These are phyloP conservation scores for Caloboletus inedulis DNA, from an alignment of 1,284 basidiomycete species.

Conservation along the genomic window DNA sequence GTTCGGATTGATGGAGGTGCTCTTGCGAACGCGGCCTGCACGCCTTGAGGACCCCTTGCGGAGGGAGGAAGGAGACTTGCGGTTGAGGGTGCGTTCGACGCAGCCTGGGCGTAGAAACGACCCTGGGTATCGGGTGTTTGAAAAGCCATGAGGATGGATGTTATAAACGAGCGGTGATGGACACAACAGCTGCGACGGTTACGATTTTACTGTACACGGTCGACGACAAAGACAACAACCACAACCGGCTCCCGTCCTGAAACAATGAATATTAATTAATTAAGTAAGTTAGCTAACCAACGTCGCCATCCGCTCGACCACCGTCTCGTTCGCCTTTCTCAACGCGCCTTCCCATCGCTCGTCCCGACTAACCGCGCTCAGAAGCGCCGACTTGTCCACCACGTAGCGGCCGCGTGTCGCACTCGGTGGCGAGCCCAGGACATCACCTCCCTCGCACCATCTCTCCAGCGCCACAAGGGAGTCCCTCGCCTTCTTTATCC, in stretches of 20 bases:
- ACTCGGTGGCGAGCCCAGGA: conserved; percentile 24
- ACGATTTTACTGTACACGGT: conserved; percentile 10
- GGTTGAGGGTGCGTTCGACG: conserved; percentile 47
- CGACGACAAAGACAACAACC: conserved; percentile 1
- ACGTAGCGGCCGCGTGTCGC: conserved; percentile 40
- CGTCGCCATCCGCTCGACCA: conserved; percentile 51
- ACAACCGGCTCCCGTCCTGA: neutral
- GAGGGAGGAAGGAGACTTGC: conserved; percentile 49
- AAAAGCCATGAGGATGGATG: conserved; percentile 21
- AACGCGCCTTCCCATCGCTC: conserved; percentile 26
- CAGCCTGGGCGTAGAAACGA: conserved; percentile 33
- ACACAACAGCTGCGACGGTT: neutral
- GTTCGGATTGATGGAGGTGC: conserved; percentile 41
- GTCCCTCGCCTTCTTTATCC: conserved; percentile 49
- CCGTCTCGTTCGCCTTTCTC: conserved; percentile 43
- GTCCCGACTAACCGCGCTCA: conserved; percentile 34
- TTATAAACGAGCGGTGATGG: conserved; percentile 18
- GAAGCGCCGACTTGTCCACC: conserved; percentile 39
- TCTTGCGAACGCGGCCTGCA: conserved; percentile 47
- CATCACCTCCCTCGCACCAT: conserved; percentile 41
- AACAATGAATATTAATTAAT: neutral
- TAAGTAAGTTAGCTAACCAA: neutral
- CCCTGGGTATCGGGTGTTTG: conserved; percentile 21
- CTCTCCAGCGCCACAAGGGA: conserved; percentile 49
- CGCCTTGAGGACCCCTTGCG: conserved; percentile 28